A percentile compares a stretch with the other conserved stretches of the same genome.
Conservation (phyloP, 768 basidiomycete genomes). For the Mycena haematopus region DNA sequence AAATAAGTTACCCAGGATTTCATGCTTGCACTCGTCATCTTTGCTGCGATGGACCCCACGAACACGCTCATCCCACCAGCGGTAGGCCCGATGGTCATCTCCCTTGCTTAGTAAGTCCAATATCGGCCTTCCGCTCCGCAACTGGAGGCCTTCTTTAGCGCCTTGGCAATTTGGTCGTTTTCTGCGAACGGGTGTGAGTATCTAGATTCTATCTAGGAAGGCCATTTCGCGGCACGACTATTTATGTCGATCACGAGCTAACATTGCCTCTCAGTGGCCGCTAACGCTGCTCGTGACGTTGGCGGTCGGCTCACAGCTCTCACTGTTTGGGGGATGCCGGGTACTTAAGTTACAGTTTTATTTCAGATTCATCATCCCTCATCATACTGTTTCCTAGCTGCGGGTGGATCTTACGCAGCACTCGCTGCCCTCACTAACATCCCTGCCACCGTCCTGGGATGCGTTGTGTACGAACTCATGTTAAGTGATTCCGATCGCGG, state of each 20-base stretch:
- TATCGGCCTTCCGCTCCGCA: neutral
- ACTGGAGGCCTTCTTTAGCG: slow-evolving; percentile 41
- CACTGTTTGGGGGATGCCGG: slow-evolving; percentile 61
- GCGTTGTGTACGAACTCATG: slow-evolving; percentile 60
- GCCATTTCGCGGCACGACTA: neutral
- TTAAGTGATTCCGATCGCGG: slow-evolving; percentile 65
- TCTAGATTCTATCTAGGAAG: neutral
- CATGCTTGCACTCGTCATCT: slow-evolving; percentile 56
- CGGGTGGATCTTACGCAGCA: slow-evolving; percentile 57
- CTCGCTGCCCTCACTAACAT: slow-evolving; percentile 71
- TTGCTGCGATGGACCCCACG: slow-evolving; percentile 61
- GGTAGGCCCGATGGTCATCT: slow-evolving; percentile 57
- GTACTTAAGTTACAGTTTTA: slow-evolving; percentile 29
- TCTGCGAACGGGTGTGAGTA: slow-evolving; percentile 46
- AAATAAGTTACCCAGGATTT: slow-evolving; percentile 45
- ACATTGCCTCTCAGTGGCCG: slow-evolving; percentile 42
- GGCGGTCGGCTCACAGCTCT: slow-evolving; percentile 66
- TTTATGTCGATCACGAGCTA: neutral
- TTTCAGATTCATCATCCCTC: neutral
- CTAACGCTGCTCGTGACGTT: slow-evolving; percentile 74
- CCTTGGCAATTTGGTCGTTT: slow-evolving; percentile 66
- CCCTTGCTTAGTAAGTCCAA: slow-evolving; percentile 61
- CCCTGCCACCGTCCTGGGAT: slow-evolving; percentile 63
- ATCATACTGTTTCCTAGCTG: slow-evolving; percentile 1
- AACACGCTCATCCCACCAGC: slow-evolving; percentile 63